Evolutionary conservation across 2,329 filamentous ascomycete species (phyloP).

Genomic region (Microcyclosporella mali): DNA sequence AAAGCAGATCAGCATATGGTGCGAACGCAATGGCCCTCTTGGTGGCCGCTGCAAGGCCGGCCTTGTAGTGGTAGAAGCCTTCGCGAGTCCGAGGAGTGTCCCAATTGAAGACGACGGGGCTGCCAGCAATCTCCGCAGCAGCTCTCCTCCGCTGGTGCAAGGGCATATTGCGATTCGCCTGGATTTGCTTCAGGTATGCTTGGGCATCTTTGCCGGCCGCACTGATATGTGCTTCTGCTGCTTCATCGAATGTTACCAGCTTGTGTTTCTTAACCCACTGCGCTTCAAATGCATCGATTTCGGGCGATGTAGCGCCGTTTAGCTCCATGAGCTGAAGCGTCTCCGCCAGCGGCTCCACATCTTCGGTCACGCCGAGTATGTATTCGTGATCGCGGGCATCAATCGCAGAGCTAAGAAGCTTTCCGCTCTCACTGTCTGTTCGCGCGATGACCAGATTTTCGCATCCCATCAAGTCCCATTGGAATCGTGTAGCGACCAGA

Average conservation of each 20-base stretch:
- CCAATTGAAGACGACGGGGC: conserved; percentile 76
- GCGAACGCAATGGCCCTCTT: conserved; percentile 90
- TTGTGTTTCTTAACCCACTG: conserved; percentile 81
- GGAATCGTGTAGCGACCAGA: conserved; percentile 82
- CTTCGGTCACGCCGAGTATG: conserved; percentile 78
- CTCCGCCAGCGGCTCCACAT: conserved; percentile 77
- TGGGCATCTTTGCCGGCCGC: conserved; percentile 25
- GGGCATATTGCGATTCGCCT: conserved; percentile 64
- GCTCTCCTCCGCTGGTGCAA: conserved; percentile 70
- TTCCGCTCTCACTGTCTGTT: conserved; percentile 91
- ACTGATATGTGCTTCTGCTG: conserved; percentile 40
- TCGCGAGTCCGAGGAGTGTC: conserved; percentile 89
- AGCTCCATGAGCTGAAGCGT: conserved; percentile 85
- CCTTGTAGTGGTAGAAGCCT: conserved; percentile 85
- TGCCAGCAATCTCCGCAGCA: conserved; percentile 60
- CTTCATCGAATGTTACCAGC: conserved; percentile 85
- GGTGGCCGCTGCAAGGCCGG: conserved; percentile 77
- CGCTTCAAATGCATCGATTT: conserved; percentile 82
- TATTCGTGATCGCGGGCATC: conserved; percentile 96
- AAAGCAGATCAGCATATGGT: conserved; percentile 88
- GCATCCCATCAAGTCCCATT: conserved; percentile 96
- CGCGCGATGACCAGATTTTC: conserved; percentile 93
- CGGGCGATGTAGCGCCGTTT: conserved; percentile 65
- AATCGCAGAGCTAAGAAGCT: conserved; percentile 80
- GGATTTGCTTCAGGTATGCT: conserved; percentile 26